Percentiles rank a stretch among this genome's conserved stretches.
Conservation (phyloP, 2,329 filamentous ascomycete species). For the Nigrospora sphaerica region DNA sequence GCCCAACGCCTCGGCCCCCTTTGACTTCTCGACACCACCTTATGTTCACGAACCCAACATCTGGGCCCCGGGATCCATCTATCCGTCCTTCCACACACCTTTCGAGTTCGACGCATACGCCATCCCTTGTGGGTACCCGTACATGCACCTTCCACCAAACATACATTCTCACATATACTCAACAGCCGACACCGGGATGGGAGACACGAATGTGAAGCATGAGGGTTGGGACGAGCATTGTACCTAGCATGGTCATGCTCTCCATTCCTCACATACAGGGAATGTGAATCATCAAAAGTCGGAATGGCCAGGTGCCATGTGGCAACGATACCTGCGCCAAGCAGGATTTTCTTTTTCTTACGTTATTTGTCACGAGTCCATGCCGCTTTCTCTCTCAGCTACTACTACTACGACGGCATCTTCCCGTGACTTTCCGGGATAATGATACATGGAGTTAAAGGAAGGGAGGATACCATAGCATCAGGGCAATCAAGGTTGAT, state of each 20-base stretch:
- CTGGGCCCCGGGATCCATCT: constrained; percentile 25
- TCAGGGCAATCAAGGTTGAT: too few species aligned
- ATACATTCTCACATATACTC: constrained; percentile 15
- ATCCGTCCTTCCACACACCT: constrained; percentile 31
- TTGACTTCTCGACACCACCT: constrained; percentile 21
- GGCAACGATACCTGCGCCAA: too few species aligned
- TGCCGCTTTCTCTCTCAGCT: too few species aligned
- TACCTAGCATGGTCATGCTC: background rate
- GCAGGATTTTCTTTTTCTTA: too few species aligned
- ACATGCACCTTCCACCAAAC: constrained; percentile 19
- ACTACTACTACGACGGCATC: too few species aligned
- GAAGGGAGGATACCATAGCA: too few species aligned
- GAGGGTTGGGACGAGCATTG: constrained; percentile 23
- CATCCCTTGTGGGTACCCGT: constrained; percentile 20
- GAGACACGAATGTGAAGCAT: constrained; percentile 25
- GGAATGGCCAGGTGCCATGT: too few species aligned
- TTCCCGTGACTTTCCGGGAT: too few species aligned
- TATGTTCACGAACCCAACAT: constrained; percentile 18
- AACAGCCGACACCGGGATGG: constrained; percentile 15
- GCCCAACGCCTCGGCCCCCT: constrained; percentile 18
- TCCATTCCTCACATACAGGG: too few species aligned
- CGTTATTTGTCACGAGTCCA: too few species aligned
- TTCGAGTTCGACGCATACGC: constrained; percentile 31
- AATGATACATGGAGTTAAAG: too few species aligned
- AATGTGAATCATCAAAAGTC: too few species aligned